Base-by-base conservation (phyloP, 352 stramenopile species). In the Plasmopara muralis region DNA sequence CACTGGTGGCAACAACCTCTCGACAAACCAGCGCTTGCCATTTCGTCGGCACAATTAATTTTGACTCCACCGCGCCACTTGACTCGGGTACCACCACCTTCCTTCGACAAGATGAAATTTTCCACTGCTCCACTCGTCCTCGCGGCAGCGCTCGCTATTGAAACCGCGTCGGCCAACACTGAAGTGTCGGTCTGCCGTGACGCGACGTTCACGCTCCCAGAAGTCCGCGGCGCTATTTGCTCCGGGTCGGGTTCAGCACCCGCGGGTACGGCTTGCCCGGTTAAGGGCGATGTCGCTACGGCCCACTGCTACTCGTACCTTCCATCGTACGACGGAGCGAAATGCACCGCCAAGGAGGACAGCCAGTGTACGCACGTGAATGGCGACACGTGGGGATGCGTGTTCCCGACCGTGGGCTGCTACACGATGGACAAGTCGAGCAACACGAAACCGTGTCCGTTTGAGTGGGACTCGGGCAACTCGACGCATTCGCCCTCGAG, bases 241-340 rank as follows among this genome's bases (percentile, higher is more conserved):
- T 71, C 66, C 0, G 79, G 78, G 9, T 59, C 59, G 0, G 78
- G 78, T 2, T 15, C 30, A 2, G 25, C 62, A 13, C 74, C 78
- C 0, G 52, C 55, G 2, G 77, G 74, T 16, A 76, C 53, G 2
- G 64, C 69, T 10, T 88, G 77, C 49, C 74, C 77, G 14, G 50
- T 65, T 18, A 74, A 66, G 45, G 70, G 72, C 38, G 70, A 83
- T 31, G 55, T 64, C 12, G 62, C 74, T 3, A 64, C 44, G 4
- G 41, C 56, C 15, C 60, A 74, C 45, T 88, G 77, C 60, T 60
- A 81, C 50, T 55, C 53, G 39, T 67, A 72, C 47, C 46, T 85
- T 31, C 53, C 64, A 25, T 78, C 70, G 38, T 85, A 62, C 46
- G 53, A 80, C 25, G 63, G 62, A 38, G 38, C 44, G 18, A 39